Base-by-base conservation (phyloP, 179 eudicot species). In the Spergularia azorica region DNA sequence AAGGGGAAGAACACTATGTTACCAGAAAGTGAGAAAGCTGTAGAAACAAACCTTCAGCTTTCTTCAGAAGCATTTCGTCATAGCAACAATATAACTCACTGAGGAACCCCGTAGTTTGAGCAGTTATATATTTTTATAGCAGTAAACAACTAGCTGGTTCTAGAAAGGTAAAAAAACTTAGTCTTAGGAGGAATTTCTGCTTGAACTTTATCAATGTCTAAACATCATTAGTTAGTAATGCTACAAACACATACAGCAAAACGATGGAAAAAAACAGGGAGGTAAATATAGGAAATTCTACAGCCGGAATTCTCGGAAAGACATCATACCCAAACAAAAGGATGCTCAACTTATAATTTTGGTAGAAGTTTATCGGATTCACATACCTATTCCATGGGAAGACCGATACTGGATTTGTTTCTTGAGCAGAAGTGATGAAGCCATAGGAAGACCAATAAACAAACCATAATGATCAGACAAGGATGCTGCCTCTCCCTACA, bases 401-500 rank as follows among this genome's bases (percentile, higher is more conserved):
- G 58, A 85, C 48, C 89, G 87, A 75, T 89, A 94, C 74, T 89
- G 93, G 60, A 86, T 73, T 80, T 90, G 90, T 79, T 96, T 96
- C 92, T 91, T 93, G 78, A 88, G 63, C 67, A 93, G 83, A 84
- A 88, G 80, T 20, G 92, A 87, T 36, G 96, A 84, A 76, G 98
- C 86, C 83, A 84, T 79, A 16, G 98, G 92, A 82, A 94, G 88
- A 73, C 99, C 99, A 39, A 96, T 43, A 73, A 84, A 85, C 50
- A 96, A 72, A 74, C 99, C 99, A 84, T 94, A 90, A 60, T 82
- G 89, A 85, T 96, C 99, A 74, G 91, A 77, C 71, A 89, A 78
- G 48, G 94, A 85, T 63, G 98, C 99, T 26, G 94, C 87, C 77
- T 91, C 97, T 70, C 99, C 99, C 99, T 96, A 77, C 75, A 85